Conservation (phyloP, 2,329 filamentous ascomycete species). For the Diaporthe ampelina region DNA sequence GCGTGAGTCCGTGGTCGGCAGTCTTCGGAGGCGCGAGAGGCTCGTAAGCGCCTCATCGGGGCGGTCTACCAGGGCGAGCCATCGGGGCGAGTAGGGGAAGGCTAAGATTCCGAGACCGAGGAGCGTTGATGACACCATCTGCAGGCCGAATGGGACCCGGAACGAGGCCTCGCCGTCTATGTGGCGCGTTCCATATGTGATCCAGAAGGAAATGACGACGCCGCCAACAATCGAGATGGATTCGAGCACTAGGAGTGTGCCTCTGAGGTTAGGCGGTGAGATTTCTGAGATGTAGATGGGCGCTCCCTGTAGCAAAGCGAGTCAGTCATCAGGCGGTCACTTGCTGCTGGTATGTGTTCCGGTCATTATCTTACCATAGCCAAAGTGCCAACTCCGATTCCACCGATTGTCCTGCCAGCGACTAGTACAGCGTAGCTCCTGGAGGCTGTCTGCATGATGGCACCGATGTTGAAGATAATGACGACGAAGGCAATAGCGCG, state of each 20-base stretch:
- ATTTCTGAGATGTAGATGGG: constrained; percentile 52
- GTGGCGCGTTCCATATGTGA: constrained; percentile 64
- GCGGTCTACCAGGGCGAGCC: constrained; percentile 38
- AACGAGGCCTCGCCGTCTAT: constrained; percentile 53
- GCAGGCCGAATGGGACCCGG: constrained; percentile 61
- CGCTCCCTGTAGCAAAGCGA: constrained; percentile 40
- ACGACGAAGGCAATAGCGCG: constrained; percentile 56
- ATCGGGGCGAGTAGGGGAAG: constrained; percentile 40
- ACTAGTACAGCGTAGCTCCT: constrained; percentile 48
- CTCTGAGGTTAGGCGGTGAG: constrained; percentile 54
- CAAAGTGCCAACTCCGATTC: constrained; percentile 17
- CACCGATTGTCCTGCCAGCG: constrained; percentile 48
- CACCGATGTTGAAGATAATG: constrained; percentile 57
- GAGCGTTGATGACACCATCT: constrained; percentile 50
- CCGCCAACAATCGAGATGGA: constrained; percentile 65
- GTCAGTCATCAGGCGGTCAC: background rate
- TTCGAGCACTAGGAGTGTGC: constrained; percentile 62
- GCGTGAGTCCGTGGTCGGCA: constrained; percentile 35
- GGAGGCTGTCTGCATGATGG: constrained; percentile 54
- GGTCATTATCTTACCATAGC: constrained; percentile 44
- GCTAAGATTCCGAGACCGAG: constrained; percentile 55
- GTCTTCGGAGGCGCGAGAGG: constrained; percentile 27
- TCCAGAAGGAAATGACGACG: constrained; percentile 66
- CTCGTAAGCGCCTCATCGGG: constrained; percentile 30
- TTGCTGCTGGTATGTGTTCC: background rate